These are phyloP conservation scores for Laburnicola sp. DNA, from an alignment of 2,329 filamentous ascomycete genomes.

Conservation along the genomic window DNA sequence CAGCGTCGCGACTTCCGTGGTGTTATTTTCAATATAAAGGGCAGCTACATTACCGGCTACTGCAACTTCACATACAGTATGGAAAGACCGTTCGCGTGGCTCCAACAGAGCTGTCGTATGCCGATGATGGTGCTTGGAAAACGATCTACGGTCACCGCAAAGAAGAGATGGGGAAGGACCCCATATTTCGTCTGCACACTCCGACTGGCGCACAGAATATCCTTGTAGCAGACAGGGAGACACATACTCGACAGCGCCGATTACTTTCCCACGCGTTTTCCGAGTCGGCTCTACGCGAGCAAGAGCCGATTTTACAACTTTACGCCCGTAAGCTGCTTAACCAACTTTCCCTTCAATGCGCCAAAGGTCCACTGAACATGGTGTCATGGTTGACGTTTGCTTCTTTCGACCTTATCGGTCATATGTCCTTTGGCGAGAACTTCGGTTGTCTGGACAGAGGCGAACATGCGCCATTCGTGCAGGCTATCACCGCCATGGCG, in stretches of 20 bases:
- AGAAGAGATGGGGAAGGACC: background rate
- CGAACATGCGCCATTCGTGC: background rate
- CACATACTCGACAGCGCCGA: background rate
- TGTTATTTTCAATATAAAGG: slow-evolving; percentile 12
- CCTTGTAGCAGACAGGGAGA: background rate
- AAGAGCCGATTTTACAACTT: background rate
- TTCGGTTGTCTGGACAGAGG: background rate
- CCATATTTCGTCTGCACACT: background rate
- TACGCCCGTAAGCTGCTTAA: background rate
- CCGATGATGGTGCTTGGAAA: slow-evolving; percentile 10
- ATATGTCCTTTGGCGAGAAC: background rate
- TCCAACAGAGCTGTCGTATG: slow-evolving; percentile 42
- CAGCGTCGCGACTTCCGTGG: slow-evolving; percentile 32
- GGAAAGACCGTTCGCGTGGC: slow-evolving; percentile 40
- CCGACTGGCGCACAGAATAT: background rate
- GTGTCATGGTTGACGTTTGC: background rate
- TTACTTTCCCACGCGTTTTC: background rate
- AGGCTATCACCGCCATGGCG: background rate
- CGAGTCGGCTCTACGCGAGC: background rate
- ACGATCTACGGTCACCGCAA: background rate
- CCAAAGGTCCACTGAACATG: background rate
- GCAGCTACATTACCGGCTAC: slow-evolving; percentile 16
- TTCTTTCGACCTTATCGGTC: background rate
- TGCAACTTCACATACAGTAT: slow-evolving; percentile 32
- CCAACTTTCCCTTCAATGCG: background rate